Conservation (phyloP, 495 filamentous ascomycete species). For the Hypomontagnella submonticulosa region DNA sequence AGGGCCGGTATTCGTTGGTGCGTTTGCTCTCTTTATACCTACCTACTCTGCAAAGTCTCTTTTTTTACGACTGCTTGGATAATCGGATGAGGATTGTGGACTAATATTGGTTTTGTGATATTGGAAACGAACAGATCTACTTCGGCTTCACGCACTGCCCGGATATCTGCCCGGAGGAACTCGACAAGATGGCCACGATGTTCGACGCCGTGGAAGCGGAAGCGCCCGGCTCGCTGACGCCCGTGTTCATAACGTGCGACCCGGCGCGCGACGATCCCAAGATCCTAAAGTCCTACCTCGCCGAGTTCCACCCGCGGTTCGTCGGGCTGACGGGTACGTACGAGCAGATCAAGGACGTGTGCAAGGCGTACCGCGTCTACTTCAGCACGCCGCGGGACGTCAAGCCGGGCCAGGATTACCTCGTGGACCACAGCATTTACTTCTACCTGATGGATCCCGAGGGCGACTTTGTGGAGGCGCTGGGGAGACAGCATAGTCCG, state of each 20-base stretch:
- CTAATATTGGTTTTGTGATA: background rate
- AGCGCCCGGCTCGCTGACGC: conserved; percentile 55
- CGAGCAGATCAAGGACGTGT: conserved; percentile 88
- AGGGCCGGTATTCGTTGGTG: conserved; percentile 83
- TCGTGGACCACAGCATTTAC: conserved; percentile 99
- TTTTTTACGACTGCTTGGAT: too few species aligned
- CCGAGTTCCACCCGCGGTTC: conserved; percentile 90
- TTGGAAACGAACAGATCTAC: conserved; percentile 72
- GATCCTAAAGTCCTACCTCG: conserved; percentile 83
- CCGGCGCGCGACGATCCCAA: conserved; percentile 88
- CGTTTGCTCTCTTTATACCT: conserved; percentile 30
- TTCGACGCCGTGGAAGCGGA: conserved; percentile 79
- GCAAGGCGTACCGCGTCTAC: conserved; percentile 96
- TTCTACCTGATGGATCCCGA: conserved; percentile 99
- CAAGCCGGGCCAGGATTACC: conserved; percentile 92
- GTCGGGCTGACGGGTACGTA: conserved; percentile 92
- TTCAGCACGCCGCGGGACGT: conserved; percentile 91
- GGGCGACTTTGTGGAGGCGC: conserved; percentile 96
- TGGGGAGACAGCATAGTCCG: conserved; percentile 92
- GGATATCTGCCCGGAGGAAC: conserved; percentile 98
- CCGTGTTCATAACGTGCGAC: conserved; percentile 96
- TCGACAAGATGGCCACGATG: conserved; percentile 97
- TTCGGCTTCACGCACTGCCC: conserved; percentile 99
- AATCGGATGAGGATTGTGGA: background rate
- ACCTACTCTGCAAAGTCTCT: too few species aligned